Evolutionary conservation across 257 asterid genomes (phyloP).

Genomic region (Petunia axillaris): DNA sequence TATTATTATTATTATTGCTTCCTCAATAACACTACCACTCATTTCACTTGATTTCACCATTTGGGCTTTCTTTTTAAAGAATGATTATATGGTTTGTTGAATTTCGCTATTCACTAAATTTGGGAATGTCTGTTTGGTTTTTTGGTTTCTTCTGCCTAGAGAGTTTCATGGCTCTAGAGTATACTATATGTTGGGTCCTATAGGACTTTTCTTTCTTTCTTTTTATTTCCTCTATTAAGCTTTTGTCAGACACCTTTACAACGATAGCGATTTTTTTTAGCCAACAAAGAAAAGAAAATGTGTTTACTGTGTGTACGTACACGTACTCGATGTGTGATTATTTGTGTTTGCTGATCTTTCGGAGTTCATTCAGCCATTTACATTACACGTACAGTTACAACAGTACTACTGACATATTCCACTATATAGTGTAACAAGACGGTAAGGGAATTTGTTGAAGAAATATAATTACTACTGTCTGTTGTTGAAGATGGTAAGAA

Average conservation of each 20-base stretch:
- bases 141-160: constrained; percentile 32
- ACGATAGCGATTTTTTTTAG: background rate
- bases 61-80: background rate
- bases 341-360: background rate
- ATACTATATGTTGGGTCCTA: constrained; percentile 27
- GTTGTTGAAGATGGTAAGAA: background rate
- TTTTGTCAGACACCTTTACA: constrained; percentile 26
- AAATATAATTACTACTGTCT: background rate
- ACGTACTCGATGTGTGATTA: constrained; percentile 36
- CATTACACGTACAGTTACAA: background rate
- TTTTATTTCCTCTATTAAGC: background rate
- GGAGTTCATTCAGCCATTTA: background rate
- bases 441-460: background rate
- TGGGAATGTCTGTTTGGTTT: constrained; percentile 34
- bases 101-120: constrained; percentile 31
- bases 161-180: constrained; percentile 42
- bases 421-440: background rate
- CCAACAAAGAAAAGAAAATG: background rate
- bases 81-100: constrained; percentile 4
- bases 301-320: constrained; percentile 32
- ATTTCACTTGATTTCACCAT: constrained; percentile 11
- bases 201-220: constrained; percentile 23
- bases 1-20: constrained; percentile 42
- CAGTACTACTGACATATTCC: background rate
- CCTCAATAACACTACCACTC: background rate